Base-by-base conservation (phyloP, 352 stramenopile species). In the Lagenidium giganteum region DNA sequence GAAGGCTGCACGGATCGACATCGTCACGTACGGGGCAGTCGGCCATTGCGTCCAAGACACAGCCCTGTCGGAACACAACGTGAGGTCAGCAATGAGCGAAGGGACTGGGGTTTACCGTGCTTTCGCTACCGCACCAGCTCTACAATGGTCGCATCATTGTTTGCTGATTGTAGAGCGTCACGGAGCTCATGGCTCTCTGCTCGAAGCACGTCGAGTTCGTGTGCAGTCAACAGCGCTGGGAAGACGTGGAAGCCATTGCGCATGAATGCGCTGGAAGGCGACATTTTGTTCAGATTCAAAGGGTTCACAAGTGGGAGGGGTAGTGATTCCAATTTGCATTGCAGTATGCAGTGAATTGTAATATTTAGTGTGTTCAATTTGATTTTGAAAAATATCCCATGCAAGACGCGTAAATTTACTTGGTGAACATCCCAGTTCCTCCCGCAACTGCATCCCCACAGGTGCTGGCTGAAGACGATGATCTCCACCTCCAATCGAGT, bases 11-110 rank as follows among this genome's bases (percentile, higher is more conserved):
- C n/a, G n/a, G n/a, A n/a, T n/a, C n/a, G 3, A 48, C 23, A 20
- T 28, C 13, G 3, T 1, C 3, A 32, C 58, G 20, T 35, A 85
- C 69, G 26, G 70, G 73, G 57, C 44, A 76, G 4, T 75, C 49
- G n/a, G 67, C 64, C 55, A 86, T 67, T 16, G 70, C 42, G 27
- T 86, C 73, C 16, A 86, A 22, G n/a, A 86, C 70, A 31, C 73
- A 86, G 23, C 73, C 73, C 54, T 69, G 16, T 2, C 32, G 3
- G 30, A n/a, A 51, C 4, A 52, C n/a, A 42, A 26, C 25, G 41
- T 16, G 18, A 5, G 16, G 11, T 25, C n/a, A 25, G 13, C 3
- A 4, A 39, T 13, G 16, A 18, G 20, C 2, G 28, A 16, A 3
- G 2, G 17, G 7, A 24, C 1, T 23, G 21, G 25, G 18, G 4